Base-by-base conservation (phyloP, 768 basidiomycete genomes). In the Tricholoma furcatifolium region DNA sequence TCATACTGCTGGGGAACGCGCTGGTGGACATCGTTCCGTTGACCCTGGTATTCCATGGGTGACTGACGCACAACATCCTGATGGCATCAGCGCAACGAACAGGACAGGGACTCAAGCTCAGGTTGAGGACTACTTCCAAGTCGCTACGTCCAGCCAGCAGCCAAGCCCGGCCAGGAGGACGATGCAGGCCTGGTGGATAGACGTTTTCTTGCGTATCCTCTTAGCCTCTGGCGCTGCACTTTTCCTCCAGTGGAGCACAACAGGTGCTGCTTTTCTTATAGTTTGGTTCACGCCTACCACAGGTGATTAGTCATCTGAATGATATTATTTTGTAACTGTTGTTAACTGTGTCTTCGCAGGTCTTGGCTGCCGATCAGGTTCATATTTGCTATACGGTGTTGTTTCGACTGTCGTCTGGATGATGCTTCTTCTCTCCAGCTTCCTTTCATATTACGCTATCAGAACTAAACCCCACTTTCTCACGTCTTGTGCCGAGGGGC, bases 321-420 rank as follows among this genome's bases (percentile, higher is more conserved):
- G 12, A n/a, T 1, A 3, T 30, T 2, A 6, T n/a, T 6, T 2
- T 17, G 11, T 38, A 17, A 40, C 21, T 18, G 4, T 39, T 34
- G 20, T 8, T 18, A 6, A 12, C 14, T 27, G 14, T 35, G 20
- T 34, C 17, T 47, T 50, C 2, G 8, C 30, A 70, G 70, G 71
- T 15, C 53, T 73, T 24, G 70, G 67, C 12, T 72, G 72, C 51
- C 65, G 69, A 4, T 70, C 68, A 10, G 67, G 60, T 1, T 56
- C 62, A 15, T 72, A 65, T 46, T 30, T 71, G 8, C 32, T 70
- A 12, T 73, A 72, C 46, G 70, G 65, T 6, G 27, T 53, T 6
- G 30, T 64, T 6, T 69, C 72, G 0, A 72, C 72, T 1, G 24
- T 70, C 12, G 58, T 67, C n/a, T 71, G 70, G 70, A 43, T 67